These are phyloP conservation scores for Flaveria brownii DNA, from an alignment of 129 eudicot genomes.

Conservation along the genomic window DNA sequence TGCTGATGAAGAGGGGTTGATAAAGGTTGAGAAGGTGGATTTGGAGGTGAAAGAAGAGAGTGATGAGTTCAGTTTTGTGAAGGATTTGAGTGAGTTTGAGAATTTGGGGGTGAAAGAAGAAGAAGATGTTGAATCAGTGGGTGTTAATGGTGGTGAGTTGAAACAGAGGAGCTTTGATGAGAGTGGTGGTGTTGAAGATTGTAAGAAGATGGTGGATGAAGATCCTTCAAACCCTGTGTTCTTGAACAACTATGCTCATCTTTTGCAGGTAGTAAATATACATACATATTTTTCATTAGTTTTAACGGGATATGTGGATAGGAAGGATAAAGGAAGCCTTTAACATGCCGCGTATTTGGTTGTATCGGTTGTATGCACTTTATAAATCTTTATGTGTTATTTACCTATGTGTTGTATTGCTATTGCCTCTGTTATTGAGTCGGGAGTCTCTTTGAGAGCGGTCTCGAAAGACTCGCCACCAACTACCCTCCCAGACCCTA, in stretches of 20 bases:
- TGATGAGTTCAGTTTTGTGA: slow-evolving; percentile 53
- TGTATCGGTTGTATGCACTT: too few relatives aligned
- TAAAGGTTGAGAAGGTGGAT: slow-evolving; percentile 19
- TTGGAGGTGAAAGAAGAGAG: slow-evolving; percentile 29
- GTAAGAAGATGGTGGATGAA: slow-evolving; percentile 45
- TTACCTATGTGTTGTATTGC: too few relatives aligned
- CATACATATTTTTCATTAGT: background rate
- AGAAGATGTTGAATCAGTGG: slow-evolving; percentile 22
- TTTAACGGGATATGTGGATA: too few relatives aligned
- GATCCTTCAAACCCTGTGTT: slow-evolving; percentile 62
- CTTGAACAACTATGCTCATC: slow-evolving; percentile 67
- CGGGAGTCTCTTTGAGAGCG: too few relatives aligned
- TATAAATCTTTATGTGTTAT: too few relatives aligned
- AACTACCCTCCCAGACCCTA: too few relatives aligned
- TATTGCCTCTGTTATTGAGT: too few relatives aligned
- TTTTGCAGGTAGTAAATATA: slow-evolving; percentile 51
- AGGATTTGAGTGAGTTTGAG: slow-evolving; percentile 36
- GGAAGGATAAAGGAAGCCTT: too few relatives aligned
- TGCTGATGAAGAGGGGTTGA: slow-evolving; percentile 42
- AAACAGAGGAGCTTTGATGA: background rate
- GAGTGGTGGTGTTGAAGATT: slow-evolving; percentile 15
- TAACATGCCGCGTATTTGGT: too few relatives aligned
- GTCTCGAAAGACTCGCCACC: too few relatives aligned
- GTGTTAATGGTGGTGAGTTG: slow-evolving; percentile 25
- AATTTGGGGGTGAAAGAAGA: slow-evolving; percentile 36